phyloP scores from a whole-genome alignment of 2,329 filamentous ascomycete species.

The Sclerotinia nivalis region DNA sequence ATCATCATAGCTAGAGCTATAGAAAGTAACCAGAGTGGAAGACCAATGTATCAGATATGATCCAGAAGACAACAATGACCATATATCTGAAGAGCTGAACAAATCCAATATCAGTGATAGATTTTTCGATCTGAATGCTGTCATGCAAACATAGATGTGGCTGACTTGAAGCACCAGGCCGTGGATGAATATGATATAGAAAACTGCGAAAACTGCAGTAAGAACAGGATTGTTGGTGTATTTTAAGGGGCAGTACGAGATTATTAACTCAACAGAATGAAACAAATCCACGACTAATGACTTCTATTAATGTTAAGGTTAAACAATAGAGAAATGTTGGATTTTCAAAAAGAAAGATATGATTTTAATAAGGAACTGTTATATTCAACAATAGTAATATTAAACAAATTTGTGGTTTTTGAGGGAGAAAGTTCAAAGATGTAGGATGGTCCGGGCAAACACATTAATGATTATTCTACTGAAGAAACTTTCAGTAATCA shows the following conservation, averaged over 20 bases:
- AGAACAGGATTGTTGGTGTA: not conserved
- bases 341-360: not conserved
- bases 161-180: not conserved
- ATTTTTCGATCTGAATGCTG: not conserved
- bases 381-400: not conserved
- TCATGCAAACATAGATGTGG: not conserved
- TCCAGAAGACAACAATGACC: not conserved
- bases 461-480: not conserved
- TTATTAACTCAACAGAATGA: not conserved
- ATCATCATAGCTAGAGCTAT: not conserved
- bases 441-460: not conserved
- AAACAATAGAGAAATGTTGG: not conserved
- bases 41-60: not conserved
- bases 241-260: too few species aligned
- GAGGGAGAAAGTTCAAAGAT: not conserved
- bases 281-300: not conserved
- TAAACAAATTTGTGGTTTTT: not conserved
- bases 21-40: not conserved
- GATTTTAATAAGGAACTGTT: fast-evolving
- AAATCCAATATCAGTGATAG: not conserved
- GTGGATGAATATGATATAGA: too few species aligned
- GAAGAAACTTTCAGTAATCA: not conserved
- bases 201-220: fast-evolving
- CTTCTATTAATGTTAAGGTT: not conserved
- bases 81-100: not conserved